Conservation (phyloP, 2,329 filamentous ascomycete species). For the Nigrospora oryzae region DNA sequence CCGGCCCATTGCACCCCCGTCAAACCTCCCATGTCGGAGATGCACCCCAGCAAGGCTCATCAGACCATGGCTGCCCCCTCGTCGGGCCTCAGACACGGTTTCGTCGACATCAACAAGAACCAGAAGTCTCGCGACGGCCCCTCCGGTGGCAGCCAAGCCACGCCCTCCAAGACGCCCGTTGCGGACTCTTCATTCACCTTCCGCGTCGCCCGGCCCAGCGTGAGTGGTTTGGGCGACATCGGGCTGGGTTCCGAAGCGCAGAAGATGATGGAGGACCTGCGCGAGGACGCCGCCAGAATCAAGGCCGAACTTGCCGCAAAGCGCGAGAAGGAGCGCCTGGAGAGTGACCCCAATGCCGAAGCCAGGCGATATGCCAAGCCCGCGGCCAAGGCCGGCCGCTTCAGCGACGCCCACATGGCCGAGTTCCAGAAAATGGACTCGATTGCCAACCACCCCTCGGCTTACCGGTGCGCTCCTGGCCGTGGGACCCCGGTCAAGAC, state of each 20-base stretch:
- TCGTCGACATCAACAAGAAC: slow-evolving; percentile 62
- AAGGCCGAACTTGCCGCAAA: slow-evolving; percentile 59
- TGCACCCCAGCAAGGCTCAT: slow-evolving; percentile 84
- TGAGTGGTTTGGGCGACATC: slow-evolving; percentile 23
- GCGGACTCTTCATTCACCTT: slow-evolving; percentile 59
- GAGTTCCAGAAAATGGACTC: slow-evolving; percentile 98
- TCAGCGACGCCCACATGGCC: slow-evolving; percentile 76
- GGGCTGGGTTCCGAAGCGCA: slow-evolving; percentile 54
- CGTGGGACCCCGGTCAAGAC: slow-evolving; percentile 44
- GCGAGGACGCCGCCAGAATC: slow-evolving; percentile 63
- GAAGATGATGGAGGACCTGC: slow-evolving; percentile 56
- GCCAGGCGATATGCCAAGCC: slow-evolving; percentile 66
- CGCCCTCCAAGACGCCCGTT: slow-evolving; percentile 51
- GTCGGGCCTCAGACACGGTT: slow-evolving; percentile 74
- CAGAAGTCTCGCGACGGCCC: slow-evolving; percentile 32
- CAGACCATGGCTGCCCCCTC: slow-evolving; percentile 69
- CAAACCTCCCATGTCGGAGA: slow-evolving; percentile 69
- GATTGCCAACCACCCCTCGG: slow-evolving; percentile 77
- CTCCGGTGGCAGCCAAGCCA: slow-evolving; percentile 41
- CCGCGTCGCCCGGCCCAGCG: slow-evolving; percentile 42
- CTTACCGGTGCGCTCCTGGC: slow-evolving; percentile 54
- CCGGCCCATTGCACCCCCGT: slow-evolving; percentile 57
- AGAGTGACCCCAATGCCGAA: slow-evolving; percentile 22
- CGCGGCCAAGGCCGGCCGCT: slow-evolving; percentile 70
- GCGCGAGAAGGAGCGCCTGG: slow-evolving; percentile 43